Evolutionary conservation across 495 filamentous ascomycete genomes (phyloP).

Genomic region (Aspergillus conjunctus): DNA sequence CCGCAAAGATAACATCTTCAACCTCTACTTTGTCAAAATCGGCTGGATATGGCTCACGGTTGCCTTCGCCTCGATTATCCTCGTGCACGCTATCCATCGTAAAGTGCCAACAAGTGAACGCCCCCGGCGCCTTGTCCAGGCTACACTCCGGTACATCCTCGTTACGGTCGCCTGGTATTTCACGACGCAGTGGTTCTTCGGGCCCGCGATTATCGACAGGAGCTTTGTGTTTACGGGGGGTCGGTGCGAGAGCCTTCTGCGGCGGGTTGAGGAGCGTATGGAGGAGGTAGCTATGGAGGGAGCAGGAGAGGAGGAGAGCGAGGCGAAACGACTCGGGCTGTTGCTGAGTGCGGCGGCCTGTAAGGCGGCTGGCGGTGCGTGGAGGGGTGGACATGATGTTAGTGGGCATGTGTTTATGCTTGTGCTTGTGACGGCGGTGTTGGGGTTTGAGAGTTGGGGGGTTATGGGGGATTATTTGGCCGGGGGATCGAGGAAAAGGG

Average conservation of each 20-base stretch:
- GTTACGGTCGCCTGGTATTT: constrained; percentile 75
- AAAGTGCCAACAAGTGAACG: constrained; percentile 25
- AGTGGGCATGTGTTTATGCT: constrained; percentile 94
- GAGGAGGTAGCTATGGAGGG: constrained; percentile 28
- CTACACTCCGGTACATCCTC: constrained; percentile 64
- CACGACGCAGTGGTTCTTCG: constrained; percentile 96
- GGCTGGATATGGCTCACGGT: constrained; percentile 89
- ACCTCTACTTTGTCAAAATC: constrained; percentile 87
- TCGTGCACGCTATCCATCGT: constrained; percentile 56
- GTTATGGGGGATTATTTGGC: constrained; percentile 42
- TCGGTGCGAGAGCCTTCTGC: constrained; percentile 59
- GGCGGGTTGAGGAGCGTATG: constrained; percentile 16
- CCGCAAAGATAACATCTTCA: constrained; percentile 87
- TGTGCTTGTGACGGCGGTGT: constrained; percentile 74
- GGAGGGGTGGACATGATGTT: constrained; percentile 91
- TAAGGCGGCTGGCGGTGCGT: constrained; percentile 75
- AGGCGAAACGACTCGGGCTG: constrained; percentile 32
- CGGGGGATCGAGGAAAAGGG: constrained; percentile 54
- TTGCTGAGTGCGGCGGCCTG: constrained; percentile 74
- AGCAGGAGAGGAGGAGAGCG: constrained; percentile 38
- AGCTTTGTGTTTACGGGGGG: constrained; percentile 82
- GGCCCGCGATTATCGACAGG: constrained; percentile 84
- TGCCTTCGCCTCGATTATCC: constrained; percentile 64
- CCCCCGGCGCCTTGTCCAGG: constrained; percentile 44
- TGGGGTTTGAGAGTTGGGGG: constrained; percentile 78